Base-by-base conservation (phyloP, 1,284 basidiomycete species). In the Tilletia walkeri region DNA sequence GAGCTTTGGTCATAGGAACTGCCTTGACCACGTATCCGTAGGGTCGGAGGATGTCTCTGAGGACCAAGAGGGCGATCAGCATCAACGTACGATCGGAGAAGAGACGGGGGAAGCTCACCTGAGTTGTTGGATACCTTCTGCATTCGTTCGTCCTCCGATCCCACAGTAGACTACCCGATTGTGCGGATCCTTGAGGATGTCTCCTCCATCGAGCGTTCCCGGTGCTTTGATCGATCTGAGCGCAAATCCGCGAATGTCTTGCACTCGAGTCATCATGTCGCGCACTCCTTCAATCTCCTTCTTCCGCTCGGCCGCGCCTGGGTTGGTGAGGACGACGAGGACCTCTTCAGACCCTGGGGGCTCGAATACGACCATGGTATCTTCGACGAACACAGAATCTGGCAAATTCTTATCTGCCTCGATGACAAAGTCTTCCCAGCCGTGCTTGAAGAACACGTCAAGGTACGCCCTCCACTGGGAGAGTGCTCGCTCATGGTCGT, bases 331-430 rank as follows among this genome's bases (percentile, higher is more conserved):
- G 3, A 75, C 63, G 20, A 50, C 53, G 30, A 67, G 7, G 34
- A 36, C n/a, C 18, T 50, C 18, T 10, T 53, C 20, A 7, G 50
- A 53, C 7, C n/a, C 16, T 7, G 18, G 50, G 38, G 59, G 59
- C 3, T 24, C 41, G 38, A 75, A 66, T 12, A 49, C 41, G 24
- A 75, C 67, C 16, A 75, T 12, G 41, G 68, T 41, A 41, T 75
- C 74, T 41, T 75, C 74, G 36, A 75, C 66, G 48, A 75, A 75
- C 30, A 75, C 74, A 34, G 49, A 48, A 59, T 75, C 74, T 4
- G 72, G 69, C 5, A 48, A n/a, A 16, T 72, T 47, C 30, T 70
- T 65, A 9, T 39, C 38, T 2, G 50, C 18, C 9, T 39, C 39
- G 2, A 74, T 67, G n/a, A 6, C 20, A n/a, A 18, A 10, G 30